phyloP scores from a whole-genome alignment of 2,329 filamentous ascomycete species.

The Cryphonectria parasitica region DNA sequence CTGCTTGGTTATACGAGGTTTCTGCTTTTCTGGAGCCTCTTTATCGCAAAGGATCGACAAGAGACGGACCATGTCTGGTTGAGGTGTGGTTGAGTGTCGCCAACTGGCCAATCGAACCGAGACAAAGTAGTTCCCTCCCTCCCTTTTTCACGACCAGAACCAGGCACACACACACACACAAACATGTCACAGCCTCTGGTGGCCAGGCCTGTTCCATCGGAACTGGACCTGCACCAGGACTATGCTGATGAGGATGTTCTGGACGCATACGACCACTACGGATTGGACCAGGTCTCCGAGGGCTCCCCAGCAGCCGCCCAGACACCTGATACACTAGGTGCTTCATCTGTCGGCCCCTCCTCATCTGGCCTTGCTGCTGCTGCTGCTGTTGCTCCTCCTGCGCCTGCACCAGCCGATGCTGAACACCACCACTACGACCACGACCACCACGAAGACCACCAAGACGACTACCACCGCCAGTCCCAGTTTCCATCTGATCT shows the following conservation, averaged over 20 bases:
- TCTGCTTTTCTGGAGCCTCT: not conserved
- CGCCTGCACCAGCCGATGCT: not conserved
- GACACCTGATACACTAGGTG: constrained; percentile 30
- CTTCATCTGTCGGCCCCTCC: constrained; percentile 28
- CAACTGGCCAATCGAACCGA: constrained; percentile 21
- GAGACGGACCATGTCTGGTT: constrained; percentile 26
- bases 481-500: constrained; percentile 14
- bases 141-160: not conserved
- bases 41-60: not conserved
- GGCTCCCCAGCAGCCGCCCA: constrained; percentile 24
- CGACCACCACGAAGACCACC: not conserved
- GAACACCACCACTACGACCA: not conserved
- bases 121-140: not conserved
- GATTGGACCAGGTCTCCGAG: constrained; percentile 21
- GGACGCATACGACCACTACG: constrained; percentile 29
- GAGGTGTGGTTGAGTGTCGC: constrained; percentile 20
- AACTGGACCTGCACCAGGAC: constrained; percentile 23
- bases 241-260: constrained; percentile 21
- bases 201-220: constrained; percentile 21
- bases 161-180: not conserved
- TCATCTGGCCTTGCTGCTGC: constrained; percentile 3
- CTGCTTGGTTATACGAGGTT: constrained; percentile 2
- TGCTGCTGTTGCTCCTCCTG: not conserved
- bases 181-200: constrained; percentile 24
- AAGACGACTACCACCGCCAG: not conserved